phyloP scores from a whole-genome alignment of 345 rosid genomes.

The Populus euphratica region DNA sequence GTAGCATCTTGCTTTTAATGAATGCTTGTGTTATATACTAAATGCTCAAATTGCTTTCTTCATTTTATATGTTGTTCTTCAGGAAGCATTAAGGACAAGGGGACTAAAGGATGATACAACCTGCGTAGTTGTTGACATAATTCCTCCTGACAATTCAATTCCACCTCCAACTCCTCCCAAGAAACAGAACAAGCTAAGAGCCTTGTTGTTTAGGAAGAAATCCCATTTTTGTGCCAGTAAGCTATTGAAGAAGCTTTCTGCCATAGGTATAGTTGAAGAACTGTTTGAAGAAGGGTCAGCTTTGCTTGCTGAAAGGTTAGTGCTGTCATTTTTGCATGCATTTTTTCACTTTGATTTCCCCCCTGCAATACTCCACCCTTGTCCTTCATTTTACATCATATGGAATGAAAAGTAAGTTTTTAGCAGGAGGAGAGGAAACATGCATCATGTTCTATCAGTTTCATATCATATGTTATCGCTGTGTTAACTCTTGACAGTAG shows the following conservation, averaged over 20 bases:
- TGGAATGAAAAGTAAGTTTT: background rate
- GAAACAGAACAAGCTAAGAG: constrained; percentile 55
- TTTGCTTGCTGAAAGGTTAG: constrained; percentile 85
- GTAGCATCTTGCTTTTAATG: background rate
- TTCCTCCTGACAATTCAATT: constrained; percentile 61
- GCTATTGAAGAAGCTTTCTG: constrained; percentile 60
- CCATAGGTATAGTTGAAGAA: constrained; percentile 78
- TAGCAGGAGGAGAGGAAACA: background rate
- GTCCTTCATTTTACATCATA: too few relatives aligned
- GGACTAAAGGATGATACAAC: constrained; percentile 94
- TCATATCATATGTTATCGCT: background rate
- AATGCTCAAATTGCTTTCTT: background rate
- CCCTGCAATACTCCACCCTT: too few relatives aligned
- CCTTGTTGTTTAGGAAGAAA: constrained; percentile 54
- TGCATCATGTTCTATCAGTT: background rate
- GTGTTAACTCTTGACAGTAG: background rate
- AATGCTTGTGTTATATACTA: background rate
- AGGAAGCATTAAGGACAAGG: constrained; percentile 81
- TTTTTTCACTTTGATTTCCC: background rate
- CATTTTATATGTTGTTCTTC: constrained; percentile 11
- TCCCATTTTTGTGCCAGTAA: constrained; percentile 50
- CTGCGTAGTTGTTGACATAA: constrained; percentile 80
- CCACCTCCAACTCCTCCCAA: constrained; percentile 44
- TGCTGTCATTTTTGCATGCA: background rate
- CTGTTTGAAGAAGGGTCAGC: constrained; percentile 96